Base-by-base conservation (phyloP, 208 protist genomes). In the Trypanosoma cruzi region DNA sequence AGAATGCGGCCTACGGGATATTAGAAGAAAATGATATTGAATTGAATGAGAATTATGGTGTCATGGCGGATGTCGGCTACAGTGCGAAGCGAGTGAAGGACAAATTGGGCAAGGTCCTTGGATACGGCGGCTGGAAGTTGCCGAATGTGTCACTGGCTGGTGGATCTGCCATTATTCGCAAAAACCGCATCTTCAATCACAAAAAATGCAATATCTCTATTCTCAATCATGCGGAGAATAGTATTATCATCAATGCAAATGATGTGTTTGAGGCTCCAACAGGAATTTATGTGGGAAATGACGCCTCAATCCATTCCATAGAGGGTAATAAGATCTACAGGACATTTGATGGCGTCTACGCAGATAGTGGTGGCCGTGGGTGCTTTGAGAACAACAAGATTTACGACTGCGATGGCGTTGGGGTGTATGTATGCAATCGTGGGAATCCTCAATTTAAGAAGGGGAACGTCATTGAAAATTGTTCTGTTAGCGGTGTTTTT, bases 11-110 rank as follows among this genome's bases (percentile, higher is more conserved):
- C 0, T 80, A 76, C 73, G 84, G 77, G 10, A 66, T 78, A 16
- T 28, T 94, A 32, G 83, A 90, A 63, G 78, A 85, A 26, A 96
- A 96, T 73, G 62, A 82, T 37, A 89, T 94, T 62, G 75, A 81
- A 52, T 72, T 77, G 28, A 96, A 96, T 73, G 66, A 61, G 46
- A 71, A 78, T 32, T 93, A 86, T 72, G 90, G 90, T 50, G 62
- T 96, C 10, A 73, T 79, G 20, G 87, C 73, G 1, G 86, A 96
- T 72, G 55, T 78, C 18, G 56, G 40, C 6, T 93, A 92, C 76
- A 61, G 71, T 24, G 53, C 69, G 1, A 48, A 65, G 28, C 73
- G 83, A 14, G 75, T 82, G 6, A 64, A 80, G 37, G 29, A 64
- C 36, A 68, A 85, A 20, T 20, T 89, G 50, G 44, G 72, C 20